phyloP scores from a whole-genome alignment of 2,329 filamentous ascomycete genomes.

The Metarhizium robertsii region DNA sequence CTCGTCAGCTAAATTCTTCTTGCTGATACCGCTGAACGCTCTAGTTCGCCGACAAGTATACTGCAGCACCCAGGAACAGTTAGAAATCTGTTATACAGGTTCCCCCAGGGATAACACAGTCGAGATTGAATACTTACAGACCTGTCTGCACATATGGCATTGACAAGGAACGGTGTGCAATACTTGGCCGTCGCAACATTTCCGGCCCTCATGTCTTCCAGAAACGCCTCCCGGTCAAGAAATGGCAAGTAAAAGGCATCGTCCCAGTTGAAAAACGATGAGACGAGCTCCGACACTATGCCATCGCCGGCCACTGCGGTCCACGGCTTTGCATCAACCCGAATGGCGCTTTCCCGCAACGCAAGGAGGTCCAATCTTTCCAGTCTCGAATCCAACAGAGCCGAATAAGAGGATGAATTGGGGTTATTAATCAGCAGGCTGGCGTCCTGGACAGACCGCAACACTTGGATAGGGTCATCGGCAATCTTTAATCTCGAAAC shows the following conservation, averaged over 20 bases:
- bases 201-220: slow-evolving; percentile 16
- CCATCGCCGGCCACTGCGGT: slow-evolving; percentile 20
- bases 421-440: background rate
- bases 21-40: slow-evolving; percentile 6
- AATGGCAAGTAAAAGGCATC: slow-evolving; percentile 15
- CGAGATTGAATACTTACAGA: slow-evolving; percentile 11
- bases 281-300: slow-evolving; percentile 20
- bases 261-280: slow-evolving; percentile 21
- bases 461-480: slow-evolving; percentile 5
- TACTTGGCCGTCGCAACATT: slow-evolving; percentile 13
- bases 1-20: slow-evolving; percentile 8
- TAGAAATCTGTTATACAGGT: background rate
- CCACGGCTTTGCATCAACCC: slow-evolving; percentile 20
- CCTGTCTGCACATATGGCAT: slow-evolving; percentile 21
- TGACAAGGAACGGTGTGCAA: slow-evolving; percentile 22
- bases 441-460: slow-evolving; percentile 1
- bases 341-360: slow-evolving; percentile 12
- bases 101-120: background rate
- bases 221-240: slow-evolving; percentile 16
- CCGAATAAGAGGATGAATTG: background rate
- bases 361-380: slow-evolving; percentile 7
- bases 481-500: slow-evolving; percentile 5
- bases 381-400: background rate
- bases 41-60: slow-evolving; percentile 14
- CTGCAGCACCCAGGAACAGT: background rate